Evolutionary conservation across 805 yeast genomes (phyloP).

Genomic region (Yamadazyma ubonensis): DNA sequence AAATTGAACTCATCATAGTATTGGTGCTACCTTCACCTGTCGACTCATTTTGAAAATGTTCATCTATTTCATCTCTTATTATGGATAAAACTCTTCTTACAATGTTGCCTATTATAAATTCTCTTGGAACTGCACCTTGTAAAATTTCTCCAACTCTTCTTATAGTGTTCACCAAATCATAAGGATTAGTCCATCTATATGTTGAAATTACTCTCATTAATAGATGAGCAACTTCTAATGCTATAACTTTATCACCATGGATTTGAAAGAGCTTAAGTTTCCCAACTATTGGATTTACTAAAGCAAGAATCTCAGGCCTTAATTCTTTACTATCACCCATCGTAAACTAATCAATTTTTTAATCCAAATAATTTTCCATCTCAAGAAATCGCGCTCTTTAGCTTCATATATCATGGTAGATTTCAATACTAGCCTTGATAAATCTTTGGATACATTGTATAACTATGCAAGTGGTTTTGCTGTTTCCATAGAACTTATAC

Average conservation of each 20-base stretch:
- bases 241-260: conserved; percentile 75
- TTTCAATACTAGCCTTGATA: conserved; percentile 22
- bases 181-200: conserved; percentile 80
- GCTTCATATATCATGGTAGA: conserved; percentile 16
- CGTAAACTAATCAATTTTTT: conserved; percentile 1
- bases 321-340: conserved; percentile 11
- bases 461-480: conserved; percentile 31
- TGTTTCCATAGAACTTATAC: conserved; percentile 37
- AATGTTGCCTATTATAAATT: conserved; percentile 85
- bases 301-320: conserved; percentile 32
- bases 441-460: conserved; percentile 27
- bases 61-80: conserved; percentile 80
- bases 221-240: conserved; percentile 83
- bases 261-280: conserved; percentile 83
- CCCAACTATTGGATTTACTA: conserved; percentile 39
- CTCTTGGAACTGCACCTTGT: conserved; percentile 82
- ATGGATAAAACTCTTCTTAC: conserved; percentile 84
- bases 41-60: conserved; percentile 22
- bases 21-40: conserved; percentile 18
- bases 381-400: background rate
- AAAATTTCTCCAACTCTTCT: conserved; percentile 70
- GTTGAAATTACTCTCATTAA: conserved; percentile 85
- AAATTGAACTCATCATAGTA: conserved; percentile 80
- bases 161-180: conserved; percentile 68
- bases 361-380: conserved; percentile 2